Conservation (phyloP, 306 rosid species). For the Benincasa hispida region DNA sequence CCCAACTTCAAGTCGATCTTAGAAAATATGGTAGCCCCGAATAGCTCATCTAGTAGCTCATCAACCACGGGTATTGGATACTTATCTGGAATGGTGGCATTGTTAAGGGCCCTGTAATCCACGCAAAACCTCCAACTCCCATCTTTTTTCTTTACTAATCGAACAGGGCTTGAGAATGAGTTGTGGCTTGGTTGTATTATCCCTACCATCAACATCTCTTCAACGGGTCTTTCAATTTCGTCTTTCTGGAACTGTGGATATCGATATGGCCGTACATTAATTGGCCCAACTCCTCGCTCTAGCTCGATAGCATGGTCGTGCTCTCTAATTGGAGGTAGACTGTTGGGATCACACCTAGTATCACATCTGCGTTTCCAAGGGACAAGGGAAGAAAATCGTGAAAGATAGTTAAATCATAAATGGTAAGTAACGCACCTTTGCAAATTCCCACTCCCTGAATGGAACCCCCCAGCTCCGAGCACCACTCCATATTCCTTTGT, state of each 20-base stretch:
- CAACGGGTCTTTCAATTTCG: neutral
- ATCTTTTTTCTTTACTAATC: too few relatives aligned
- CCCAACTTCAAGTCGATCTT: neutral
- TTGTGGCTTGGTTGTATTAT: neutral
- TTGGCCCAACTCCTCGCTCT: rapidly evolving
- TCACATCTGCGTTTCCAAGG: too few relatives aligned
- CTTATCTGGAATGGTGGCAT: too few relatives aligned
- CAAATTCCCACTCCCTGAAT: too few relatives aligned
- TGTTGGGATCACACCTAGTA: too few relatives aligned
- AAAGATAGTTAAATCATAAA: too few relatives aligned
- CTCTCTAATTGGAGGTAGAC: rapidly evolving
- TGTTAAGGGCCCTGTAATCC: too few relatives aligned
- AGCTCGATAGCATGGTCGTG: neutral
- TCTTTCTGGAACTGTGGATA: neutral
- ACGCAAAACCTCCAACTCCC: too few relatives aligned
- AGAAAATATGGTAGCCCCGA: neutral
- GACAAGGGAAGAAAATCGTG: too few relatives aligned
- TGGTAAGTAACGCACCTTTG: too few relatives aligned
- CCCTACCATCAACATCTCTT: neutral
- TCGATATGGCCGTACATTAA: neutral
- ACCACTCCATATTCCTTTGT: too few relatives aligned
- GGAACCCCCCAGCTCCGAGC: too few relatives aligned
- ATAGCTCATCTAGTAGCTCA: neutral
- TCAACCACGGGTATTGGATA: neutral
- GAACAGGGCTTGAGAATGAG: neutral